Base-by-base conservation (phyloP, 305 asterid species). In the Striga hermonthica region DNA sequence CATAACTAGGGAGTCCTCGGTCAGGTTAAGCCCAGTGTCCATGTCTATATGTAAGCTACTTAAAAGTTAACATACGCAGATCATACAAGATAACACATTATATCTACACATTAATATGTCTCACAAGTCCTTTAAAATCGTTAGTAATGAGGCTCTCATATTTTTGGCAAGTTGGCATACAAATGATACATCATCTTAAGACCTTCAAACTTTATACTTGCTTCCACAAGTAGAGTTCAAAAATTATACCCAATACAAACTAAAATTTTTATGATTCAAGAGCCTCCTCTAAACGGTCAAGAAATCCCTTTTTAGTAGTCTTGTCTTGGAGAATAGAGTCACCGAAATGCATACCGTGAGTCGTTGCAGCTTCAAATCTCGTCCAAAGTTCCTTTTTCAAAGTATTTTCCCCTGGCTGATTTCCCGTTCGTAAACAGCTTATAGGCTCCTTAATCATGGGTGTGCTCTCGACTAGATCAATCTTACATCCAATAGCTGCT, bases 361-460 rank as follows among this genome's bases (percentile, higher is more conserved):
- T 56, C 0, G 94, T 79, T 48, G 91, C 98, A 62, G 90, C 98
- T 64, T 93, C 97, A 72, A 93, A 93, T 75, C 68, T 83, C 14
- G 80, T 69, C 97, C 98, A 93, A 0, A 90, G 80, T 66, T 93
- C 98, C 68, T 74, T 90, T 90, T 93, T 93, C 63, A 93, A 80
- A 13, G 98, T 93, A 81, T 86, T 87, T 82, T 93, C 98, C 66
- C 98, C 98, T 1, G 94, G 94, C 62, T 69, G 96, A 71, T 76
- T 87, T 65, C 91, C 84, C 57, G 22, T 68, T 72, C 62, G 74
- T 50, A 82, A 66, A 64, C 62, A 81, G 84, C 88, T 83, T 73
- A 66, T 61, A 2, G 86, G 79, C 62, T 75, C 83, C 81, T 75
- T 84, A 50, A 76, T 14, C 85, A 83, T 64, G 10, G 97, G 97